Conservation (phyloP, 352 stramenopile species). For the Phytophthora sp. region DNA sequence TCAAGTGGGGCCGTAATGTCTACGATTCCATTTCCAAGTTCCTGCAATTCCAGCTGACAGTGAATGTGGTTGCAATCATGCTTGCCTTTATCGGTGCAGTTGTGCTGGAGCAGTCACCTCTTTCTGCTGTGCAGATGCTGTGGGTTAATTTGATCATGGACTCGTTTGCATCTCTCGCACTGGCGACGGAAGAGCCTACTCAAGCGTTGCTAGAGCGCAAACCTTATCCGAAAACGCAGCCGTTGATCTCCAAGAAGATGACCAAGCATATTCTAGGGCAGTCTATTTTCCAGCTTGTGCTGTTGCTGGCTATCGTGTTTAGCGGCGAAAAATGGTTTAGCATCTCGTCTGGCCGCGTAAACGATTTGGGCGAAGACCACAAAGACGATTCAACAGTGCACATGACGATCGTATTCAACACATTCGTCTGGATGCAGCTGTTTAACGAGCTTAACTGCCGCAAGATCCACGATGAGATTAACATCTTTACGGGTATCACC, state of each 20-base stretch:
- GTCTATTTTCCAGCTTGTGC: constrained; percentile 86
- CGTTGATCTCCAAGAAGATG: constrained; percentile 94
- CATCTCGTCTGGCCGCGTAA: constrained; percentile 38
- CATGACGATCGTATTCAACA: constrained; percentile 97
- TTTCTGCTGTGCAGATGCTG: constrained; percentile 95
- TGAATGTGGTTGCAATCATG: constrained; percentile 93
- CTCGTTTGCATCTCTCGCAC: constrained; percentile 93
- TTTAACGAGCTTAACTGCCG: constrained; percentile 78
- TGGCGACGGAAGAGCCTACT: constrained; percentile 93
- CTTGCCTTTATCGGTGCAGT: constrained; percentile 90
- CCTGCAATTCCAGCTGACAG: constrained; percentile 96
- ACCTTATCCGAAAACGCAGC: constrained; percentile 89
- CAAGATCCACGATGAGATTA: constrained; percentile 93
- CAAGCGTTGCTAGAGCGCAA: constrained; percentile 83
- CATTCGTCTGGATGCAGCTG: constrained; percentile 96
- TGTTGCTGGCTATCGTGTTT: constrained; percentile 89
- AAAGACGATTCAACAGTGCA: constrained; percentile 75
- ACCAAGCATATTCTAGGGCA: constrained; percentile 94
- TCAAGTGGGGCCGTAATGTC: constrained; percentile 96
- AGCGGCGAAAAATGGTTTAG: constrained; percentile 51
- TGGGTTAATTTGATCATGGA: constrained; percentile 99
- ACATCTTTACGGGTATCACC: constrained; percentile 92
- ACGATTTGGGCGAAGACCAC: constrained; percentile 54
- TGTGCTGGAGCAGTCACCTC: constrained; percentile 62
- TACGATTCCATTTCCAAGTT: constrained; percentile 98